Percentiles rank a stretch among this genome's conserved stretches.
These are phyloP conservation scores for Lupinus albus DNA, from an alignment of 306 rosid genomes.

Conservation along the genomic window DNA sequence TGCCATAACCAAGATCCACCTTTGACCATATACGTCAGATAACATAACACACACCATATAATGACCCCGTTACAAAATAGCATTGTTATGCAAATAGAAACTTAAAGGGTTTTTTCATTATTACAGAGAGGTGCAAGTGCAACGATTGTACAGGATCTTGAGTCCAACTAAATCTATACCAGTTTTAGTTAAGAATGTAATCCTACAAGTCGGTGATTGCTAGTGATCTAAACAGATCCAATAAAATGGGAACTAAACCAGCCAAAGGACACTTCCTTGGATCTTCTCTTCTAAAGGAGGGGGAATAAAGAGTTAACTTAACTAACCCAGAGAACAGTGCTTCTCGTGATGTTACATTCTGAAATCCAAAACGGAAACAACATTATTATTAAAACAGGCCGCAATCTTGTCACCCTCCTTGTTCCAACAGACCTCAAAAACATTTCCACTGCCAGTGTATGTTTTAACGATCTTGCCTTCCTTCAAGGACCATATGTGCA, in stretches of 20 bases:
- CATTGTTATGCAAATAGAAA: no score
- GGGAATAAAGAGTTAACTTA: constrained; percentile 24
- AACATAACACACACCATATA: no score
- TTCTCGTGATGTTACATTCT: constrained; percentile 43
- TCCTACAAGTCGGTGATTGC: no score
- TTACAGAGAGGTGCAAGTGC: no score
- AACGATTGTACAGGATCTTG: no score
- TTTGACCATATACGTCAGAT: no score
- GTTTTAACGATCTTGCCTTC: constrained; percentile 82
- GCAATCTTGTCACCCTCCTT: constrained; percentile 90
- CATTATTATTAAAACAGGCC: constrained; percentile 78
- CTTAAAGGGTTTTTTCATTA: no score
- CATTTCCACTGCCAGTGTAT: constrained; percentile 70
- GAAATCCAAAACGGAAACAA: constrained; percentile 62
- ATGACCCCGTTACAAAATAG: no score
- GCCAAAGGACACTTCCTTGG: constrained; percentile 29
- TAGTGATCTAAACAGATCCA: no score
- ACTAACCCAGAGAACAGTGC: constrained; percentile 6
- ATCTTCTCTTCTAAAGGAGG: constrained; percentile 23
- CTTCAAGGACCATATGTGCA: constrained; percentile 86
- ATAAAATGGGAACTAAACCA: constrained; percentile 16
- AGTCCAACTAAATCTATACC: no score
- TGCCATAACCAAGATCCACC: no score
- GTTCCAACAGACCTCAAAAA: constrained; percentile 92
- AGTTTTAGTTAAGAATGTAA: no score